A percentile compares a stretch with the other conserved stretches of the same genome.
phyloP scores from a whole-genome alignment of 2,329 filamentous ascomycete species.

The Clonostachys solani region DNA sequence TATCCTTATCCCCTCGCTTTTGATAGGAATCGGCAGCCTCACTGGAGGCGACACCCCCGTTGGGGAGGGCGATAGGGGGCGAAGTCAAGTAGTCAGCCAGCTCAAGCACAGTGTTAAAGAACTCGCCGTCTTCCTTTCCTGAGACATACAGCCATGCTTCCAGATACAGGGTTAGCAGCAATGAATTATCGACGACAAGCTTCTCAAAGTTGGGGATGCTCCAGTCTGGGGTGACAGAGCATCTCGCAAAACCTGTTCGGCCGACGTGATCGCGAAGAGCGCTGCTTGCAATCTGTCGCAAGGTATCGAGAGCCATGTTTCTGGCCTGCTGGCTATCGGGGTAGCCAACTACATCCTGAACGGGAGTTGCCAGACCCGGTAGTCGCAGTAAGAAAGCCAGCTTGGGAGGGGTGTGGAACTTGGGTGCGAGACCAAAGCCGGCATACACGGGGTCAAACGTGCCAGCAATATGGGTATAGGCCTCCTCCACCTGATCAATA shows the following conservation, averaged over 20 bases:
- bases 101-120: slow-evolving; percentile 75
- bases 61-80: slow-evolving; percentile 58
- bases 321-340: slow-evolving; percentile 70
- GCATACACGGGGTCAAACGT: slow-evolving; percentile 78
- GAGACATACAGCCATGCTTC: slow-evolving; percentile 70
- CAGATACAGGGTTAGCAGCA: slow-evolving; percentile 78
- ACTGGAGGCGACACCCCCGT: slow-evolving; percentile 79
- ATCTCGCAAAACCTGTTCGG: slow-evolving; percentile 57
- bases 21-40: slow-evolving; percentile 87
- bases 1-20: slow-evolving; percentile 69
- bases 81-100: slow-evolving; percentile 82
- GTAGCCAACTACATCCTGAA: slow-evolving; percentile 83
- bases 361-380: slow-evolving; percentile 63
- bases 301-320: slow-evolving; percentile 75
- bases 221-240: slow-evolving; percentile 91
- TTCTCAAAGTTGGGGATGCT: slow-evolving; percentile 95
- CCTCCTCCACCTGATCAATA: slow-evolving; percentile 87
- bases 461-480: slow-evolving; percentile 72
- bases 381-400: slow-evolving; percentile 78
- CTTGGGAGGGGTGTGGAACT: slow-evolving; percentile 87
- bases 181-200: slow-evolving; percentile 89
- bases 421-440: slow-evolving; percentile 78
- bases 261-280: slow-evolving; percentile 53
- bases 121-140: slow-evolving; percentile 56
- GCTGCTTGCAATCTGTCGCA: slow-evolving; percentile 65